phyloP scores from a whole-genome alignment of 495 filamentous ascomycete genomes.

The Aspergillus indologenus region DNA sequence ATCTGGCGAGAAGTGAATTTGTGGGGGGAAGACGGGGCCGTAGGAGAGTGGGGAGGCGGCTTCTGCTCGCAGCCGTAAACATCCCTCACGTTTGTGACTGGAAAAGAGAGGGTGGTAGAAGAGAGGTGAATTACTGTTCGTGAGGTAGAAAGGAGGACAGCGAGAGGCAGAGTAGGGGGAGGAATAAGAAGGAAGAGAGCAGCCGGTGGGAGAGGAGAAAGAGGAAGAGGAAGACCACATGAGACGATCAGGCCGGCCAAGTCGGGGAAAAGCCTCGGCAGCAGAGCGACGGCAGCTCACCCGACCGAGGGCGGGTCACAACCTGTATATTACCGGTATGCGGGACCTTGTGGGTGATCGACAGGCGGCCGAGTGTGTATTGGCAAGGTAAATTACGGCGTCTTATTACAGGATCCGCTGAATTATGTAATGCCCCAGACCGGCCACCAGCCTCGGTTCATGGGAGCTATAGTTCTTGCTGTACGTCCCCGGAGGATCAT shows the following conservation, averaged over 20 bases:
- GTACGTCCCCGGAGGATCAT: too few species aligned
- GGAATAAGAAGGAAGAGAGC: slow-evolving; percentile 6
- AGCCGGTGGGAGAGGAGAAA: slow-evolving; percentile 3
- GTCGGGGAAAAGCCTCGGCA: slow-evolving; percentile 18
- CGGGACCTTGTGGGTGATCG: neutral
- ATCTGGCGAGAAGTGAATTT: slow-evolving; percentile 37
- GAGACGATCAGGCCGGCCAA: neutral
- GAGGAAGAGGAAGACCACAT: slow-evolving; percentile 7
- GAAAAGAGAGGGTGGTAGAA: slow-evolving; percentile 14
- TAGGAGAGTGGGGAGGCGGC: slow-evolving; percentile 41
- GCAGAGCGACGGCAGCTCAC: slow-evolving; percentile 9
- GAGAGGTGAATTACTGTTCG: too few species aligned
- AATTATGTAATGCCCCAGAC: neutral
- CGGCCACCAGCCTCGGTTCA: neutral
- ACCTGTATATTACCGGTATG: slow-evolving; percentile 9
- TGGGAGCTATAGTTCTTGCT: too few species aligned
- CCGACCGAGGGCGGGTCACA: slow-evolving; percentile 12
- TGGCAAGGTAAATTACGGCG: neutral
- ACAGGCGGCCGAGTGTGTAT: neutral
- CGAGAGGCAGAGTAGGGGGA: neutral
- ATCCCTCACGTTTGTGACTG: slow-evolving; percentile 35
- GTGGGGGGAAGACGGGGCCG: slow-evolving; percentile 42
- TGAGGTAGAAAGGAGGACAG: slow-evolving; percentile 3
- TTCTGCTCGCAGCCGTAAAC: slow-evolving; percentile 48
- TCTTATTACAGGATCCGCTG: too few species aligned